A percentile compares a stretch with the other conserved stretches of the same genome.
phyloP scores from a whole-genome alignment of 495 filamentous ascomycete species.

The Lasiosphaeria ovina region DNA sequence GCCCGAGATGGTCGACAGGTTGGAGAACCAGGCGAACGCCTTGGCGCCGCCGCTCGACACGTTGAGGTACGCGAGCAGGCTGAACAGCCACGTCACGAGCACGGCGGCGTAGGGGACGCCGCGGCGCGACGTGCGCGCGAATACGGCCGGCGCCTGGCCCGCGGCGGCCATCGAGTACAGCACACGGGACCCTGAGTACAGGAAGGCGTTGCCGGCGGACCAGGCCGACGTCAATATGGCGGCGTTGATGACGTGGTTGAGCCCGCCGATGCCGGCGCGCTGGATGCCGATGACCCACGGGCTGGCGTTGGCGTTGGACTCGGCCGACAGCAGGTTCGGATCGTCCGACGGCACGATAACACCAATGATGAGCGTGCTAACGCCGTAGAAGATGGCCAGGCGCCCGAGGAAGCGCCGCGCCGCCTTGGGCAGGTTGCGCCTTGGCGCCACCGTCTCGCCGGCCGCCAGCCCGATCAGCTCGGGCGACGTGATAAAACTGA shows the following conservation, averaged over 20 bases:
- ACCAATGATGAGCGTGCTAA: conserved; percentile 69
- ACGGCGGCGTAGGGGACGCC: conserved; percentile 66
- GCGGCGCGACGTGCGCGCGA: conserved; percentile 50
- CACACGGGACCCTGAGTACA: conserved; percentile 79
- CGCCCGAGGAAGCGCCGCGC: conserved; percentile 69
- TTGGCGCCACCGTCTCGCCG: conserved; percentile 74
- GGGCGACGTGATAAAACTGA: conserved; percentile 50
- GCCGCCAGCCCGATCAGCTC: conserved; percentile 62
- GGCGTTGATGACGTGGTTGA: conserved; percentile 49
- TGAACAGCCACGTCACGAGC: conserved; percentile 51
- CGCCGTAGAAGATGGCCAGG: conserved; percentile 70
- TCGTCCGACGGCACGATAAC: conserved; percentile 61
- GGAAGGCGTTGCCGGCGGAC: conserved; percentile 69
- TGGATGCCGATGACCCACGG: conserved; percentile 55
- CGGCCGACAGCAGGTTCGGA: conserved; percentile 47
- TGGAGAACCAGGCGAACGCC: conserved; percentile 62
- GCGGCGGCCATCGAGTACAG: conserved; percentile 65
- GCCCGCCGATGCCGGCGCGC: conserved; percentile 41
- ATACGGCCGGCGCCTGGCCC: conserved; percentile 61
- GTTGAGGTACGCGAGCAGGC: conserved; percentile 63
- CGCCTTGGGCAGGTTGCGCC: conserved; percentile 70
- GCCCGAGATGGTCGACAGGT: conserved; percentile 49
- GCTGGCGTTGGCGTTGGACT: conserved; percentile 60
- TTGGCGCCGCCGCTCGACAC: conserved; percentile 51
- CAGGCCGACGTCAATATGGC: conserved; percentile 51